Evolutionary conservation across 2,329 filamentous ascomycete genomes (phyloP).

Genomic region (Cytospora piceae): DNA sequence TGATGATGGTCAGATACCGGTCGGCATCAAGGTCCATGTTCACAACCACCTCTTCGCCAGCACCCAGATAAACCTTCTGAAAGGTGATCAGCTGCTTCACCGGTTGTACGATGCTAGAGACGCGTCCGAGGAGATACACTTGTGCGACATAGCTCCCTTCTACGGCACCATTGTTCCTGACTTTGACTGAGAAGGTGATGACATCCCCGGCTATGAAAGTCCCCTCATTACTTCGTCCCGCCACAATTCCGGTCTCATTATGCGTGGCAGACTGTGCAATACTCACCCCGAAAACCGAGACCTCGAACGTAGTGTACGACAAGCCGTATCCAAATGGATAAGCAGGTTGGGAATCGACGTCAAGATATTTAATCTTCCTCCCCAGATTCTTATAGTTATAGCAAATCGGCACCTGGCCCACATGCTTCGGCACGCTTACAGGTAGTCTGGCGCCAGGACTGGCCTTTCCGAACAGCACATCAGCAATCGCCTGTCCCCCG

Average conservation of each 20-base stretch:
- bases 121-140: slow-evolving; percentile 46
- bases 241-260: not conserved
- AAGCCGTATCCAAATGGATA: slow-evolving; percentile 44
- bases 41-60: slow-evolving; percentile 39
- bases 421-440: slow-evolving; percentile 41
- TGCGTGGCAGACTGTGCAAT: not conserved
- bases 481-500: slow-evolving; percentile 42
- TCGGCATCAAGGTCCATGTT: slow-evolving; percentile 45
- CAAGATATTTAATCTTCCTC: slow-evolving; percentile 38
- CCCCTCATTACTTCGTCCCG: too few relatives aligned
- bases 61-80: slow-evolving; percentile 42
- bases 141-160: slow-evolving; percentile 46
- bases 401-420: slow-evolving; percentile 42
- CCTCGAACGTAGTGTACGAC: slow-evolving; percentile 40
- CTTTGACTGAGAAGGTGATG: slow-evolving; percentile 41
- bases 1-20: slow-evolving; percentile 47
- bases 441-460: slow-evolving; percentile 42
- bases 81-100: slow-evolving; percentile 50
- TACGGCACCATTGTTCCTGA: slow-evolving; percentile 41
- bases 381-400: slow-evolving; percentile 42
- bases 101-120: slow-evolving; percentile 46
- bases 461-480: slow-evolving; percentile 40
- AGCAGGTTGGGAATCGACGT: slow-evolving; percentile 37
- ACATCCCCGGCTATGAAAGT: slow-evolving; percentile 32
- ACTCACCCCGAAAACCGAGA: slow-evolving; percentile 35